Conservation (phyloP, 108 stramenopile species). For the Discostella pseudostelligera region DNA sequence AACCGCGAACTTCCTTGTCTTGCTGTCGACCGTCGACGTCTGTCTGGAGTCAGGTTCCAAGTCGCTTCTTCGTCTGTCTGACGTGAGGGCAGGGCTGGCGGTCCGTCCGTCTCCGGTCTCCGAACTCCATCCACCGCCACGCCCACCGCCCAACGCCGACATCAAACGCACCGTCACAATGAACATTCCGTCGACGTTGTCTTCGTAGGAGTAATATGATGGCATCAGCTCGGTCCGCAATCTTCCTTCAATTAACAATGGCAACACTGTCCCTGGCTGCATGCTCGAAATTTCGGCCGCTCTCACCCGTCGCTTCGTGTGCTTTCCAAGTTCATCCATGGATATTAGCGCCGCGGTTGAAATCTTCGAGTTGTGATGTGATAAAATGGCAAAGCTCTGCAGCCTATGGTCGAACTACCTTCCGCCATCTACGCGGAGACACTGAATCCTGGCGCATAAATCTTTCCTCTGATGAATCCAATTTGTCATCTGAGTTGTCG, state of each 20-base stretch:
- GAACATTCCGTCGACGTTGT: background rate
- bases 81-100: no score
- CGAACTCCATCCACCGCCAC: no score
- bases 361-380: background rate
- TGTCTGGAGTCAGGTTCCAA: no score
- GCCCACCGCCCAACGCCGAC: no score
- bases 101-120: no score
- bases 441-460: slow-evolving; percentile 22
- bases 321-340: slow-evolving; percentile 4
- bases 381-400: slow-evolving; percentile 15
- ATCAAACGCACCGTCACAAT: background rate
- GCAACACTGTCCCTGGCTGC: slow-evolving; percentile 1
- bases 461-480: slow-evolving; percentile 9
- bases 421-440: slow-evolving; percentile 20
- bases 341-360: background rate
- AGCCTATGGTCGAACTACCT: slow-evolving; percentile 26
- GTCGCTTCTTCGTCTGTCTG: no score
- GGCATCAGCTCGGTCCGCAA: background rate
- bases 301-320: background rate
- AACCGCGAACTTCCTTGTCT: no score
- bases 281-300: slow-evolving; percentile 9
- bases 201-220: background rate
- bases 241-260: slow-evolving; percentile 10
- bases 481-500: slow-evolving; percentile 6
- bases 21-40: no score